Evolutionary conservation across 2,329 filamentous ascomycete genomes (phyloP).

Genomic region (Cladophialophora yegresii): DNA sequence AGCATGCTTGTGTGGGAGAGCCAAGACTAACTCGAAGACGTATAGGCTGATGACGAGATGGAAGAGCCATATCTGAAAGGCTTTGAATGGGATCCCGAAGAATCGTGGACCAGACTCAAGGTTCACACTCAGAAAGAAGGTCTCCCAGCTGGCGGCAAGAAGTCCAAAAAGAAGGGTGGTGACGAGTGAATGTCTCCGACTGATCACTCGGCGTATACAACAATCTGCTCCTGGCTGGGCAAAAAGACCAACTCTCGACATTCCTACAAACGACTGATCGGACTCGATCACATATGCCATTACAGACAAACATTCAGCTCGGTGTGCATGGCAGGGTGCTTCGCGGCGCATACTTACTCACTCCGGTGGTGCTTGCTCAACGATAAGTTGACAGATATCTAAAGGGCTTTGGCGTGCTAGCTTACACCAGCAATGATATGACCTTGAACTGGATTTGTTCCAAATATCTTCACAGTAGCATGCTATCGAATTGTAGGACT

Average conservation of each 20-base stretch:
- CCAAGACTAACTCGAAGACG: slow-evolving; percentile 19
- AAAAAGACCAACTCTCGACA: slow-evolving; percentile 26
- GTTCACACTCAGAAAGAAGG: slow-evolving; percentile 80
- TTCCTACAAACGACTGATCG: slow-evolving; percentile 17
- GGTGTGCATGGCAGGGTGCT: slow-evolving; percentile 28
- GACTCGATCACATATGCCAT: slow-evolving; percentile 21
- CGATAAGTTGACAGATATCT: slow-evolving; percentile 12
- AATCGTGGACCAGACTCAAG: slow-evolving; percentile 82
- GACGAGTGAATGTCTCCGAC: slow-evolving; percentile 35
- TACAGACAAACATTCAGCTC: slow-evolving; percentile 16
- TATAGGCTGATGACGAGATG: slow-evolving; percentile 85
- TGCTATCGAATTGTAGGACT: neutral
- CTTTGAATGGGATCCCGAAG: slow-evolving; percentile 95
- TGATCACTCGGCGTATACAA: slow-evolving; percentile 9
- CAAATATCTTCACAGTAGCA: neutral
- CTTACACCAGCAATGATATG: slow-evolving; percentile 28
- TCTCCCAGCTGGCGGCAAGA: slow-evolving; percentile 55
- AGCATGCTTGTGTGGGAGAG: neutral
- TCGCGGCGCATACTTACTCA: slow-evolving; percentile 21
- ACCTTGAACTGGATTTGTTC: slow-evolving; percentile 23
- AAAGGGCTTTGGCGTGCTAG: slow-evolving; percentile 23
- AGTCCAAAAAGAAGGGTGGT: slow-evolving; percentile 65
- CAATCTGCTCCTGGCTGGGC: slow-evolving; percentile 19
- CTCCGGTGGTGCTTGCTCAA: slow-evolving; percentile 18
- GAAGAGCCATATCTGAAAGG: slow-evolving; percentile 83